Evolutionary conservation across 176 grass and related monocot species (phyloP).

Genomic region (Bonia amplexicaulis): DNA sequence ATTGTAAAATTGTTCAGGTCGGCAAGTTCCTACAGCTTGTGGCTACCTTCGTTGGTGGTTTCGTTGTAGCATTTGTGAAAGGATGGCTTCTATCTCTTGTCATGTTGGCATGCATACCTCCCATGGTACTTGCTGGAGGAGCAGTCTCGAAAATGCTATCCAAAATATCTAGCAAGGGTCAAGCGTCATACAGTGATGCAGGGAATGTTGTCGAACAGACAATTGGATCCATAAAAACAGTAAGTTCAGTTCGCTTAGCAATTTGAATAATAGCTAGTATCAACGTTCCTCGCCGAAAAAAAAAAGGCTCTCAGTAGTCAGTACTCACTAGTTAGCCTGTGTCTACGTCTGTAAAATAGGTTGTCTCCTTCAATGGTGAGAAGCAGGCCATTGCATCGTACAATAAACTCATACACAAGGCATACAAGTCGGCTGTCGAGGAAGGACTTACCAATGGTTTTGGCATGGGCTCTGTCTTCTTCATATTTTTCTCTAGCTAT

Average conservation of each 20-base stretch:
- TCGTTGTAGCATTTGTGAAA: slow-evolving; percentile 67
- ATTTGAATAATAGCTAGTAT: neutral
- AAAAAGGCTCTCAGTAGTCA: neutral
- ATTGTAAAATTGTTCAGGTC: slow-evolving; percentile 45
- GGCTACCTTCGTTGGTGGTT: slow-evolving; percentile 72
- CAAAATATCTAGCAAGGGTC: slow-evolving; percentile 58
- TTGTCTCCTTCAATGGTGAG: slow-evolving; percentile 75
- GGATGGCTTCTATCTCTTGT: slow-evolving; percentile 90
- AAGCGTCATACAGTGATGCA: slow-evolving; percentile 58
- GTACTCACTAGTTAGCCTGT: slow-evolving; percentile 2
- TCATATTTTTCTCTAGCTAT: slow-evolving; percentile 62
- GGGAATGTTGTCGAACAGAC: slow-evolving; percentile 73
- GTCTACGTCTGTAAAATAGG: slow-evolving; percentile 38
- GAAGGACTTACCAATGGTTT: slow-evolving; percentile 69
- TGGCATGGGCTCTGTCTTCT: slow-evolving; percentile 58
- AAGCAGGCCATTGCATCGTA: slow-evolving; percentile 52
- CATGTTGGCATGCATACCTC: slow-evolving; percentile 70
- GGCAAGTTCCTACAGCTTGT: slow-evolving; percentile 78
- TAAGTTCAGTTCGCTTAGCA: slow-evolving; percentile 19
- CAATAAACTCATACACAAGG: slow-evolving; percentile 50
- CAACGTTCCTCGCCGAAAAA: neutral
- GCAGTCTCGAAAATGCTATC: slow-evolving; percentile 50
- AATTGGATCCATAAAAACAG: slow-evolving; percentile 70
- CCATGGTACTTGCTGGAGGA: slow-evolving; percentile 58
- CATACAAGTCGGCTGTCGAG: slow-evolving; percentile 37